Base-by-base conservation (phyloP, 1,284 basidiomycete species). In the Cryptococcus wingfieldii region DNA sequence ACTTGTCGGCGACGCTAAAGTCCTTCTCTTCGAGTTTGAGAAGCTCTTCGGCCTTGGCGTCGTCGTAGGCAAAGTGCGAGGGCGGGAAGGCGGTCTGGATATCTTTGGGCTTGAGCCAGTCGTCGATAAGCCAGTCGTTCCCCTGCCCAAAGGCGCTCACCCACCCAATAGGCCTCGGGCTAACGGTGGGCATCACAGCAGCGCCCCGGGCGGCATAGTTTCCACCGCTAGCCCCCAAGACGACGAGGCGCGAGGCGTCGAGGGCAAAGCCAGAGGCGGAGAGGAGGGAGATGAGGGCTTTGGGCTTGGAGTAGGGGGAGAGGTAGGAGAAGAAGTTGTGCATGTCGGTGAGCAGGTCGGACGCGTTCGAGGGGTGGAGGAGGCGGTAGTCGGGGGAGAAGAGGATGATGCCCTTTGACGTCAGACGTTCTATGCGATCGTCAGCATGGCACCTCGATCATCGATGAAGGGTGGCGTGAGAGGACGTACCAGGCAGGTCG, bases 381-480 rank as follows among this genome's bases (percentile, higher is more conserved):
- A 58, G 47, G 28, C 56, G 47, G 49, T 58, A 58, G 38, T 58
- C 54, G 18, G 56, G 42, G 5, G 56, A 54, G 28, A 58, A 54
- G 34, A 58, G 27, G 13, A 54, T n/a, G n/a, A 53, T 31, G n/a
- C 42, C 51, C 31, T 34, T 34, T 6, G 31, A 34, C 1, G 31
- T 34, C 31, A 34, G 5, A 10, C 31, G 31, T 10, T 34, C 31
- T 34, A 3, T 8, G 31, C 10, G 31, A 6, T 8, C 31, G 31
- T 34, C 10, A 34, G 31, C 10, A 8, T 34, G 31, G 23, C 23
- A 2, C 23, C n/a, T n/a, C n/a, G n/a, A n/a, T n/a, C n/a, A n/a
- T 23, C 10, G 31, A 10, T 10, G 10, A 7, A 6, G 31, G 31
- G 31, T n/a, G 31, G 10, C 1, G 10, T 34, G 10, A 10, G 7